Base-by-base conservation (phyloP, 2,329 filamentous ascomycete genomes). In the Colletotrichum falcatum region DNA sequence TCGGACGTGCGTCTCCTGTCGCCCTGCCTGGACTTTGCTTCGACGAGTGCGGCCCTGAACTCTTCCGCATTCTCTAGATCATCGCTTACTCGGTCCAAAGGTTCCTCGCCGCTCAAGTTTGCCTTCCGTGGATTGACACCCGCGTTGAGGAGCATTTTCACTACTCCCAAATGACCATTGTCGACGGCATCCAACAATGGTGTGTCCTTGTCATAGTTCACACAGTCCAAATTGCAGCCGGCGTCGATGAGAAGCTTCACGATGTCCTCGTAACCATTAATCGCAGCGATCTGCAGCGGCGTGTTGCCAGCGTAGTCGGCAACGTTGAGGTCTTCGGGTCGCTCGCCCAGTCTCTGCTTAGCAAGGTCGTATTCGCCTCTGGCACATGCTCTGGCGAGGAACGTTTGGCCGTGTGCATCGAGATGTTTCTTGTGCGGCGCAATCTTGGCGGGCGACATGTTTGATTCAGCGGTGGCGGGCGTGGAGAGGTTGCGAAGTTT, bases 271-370 rank as follows among this genome's bases (percentile, higher is more conserved):
- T 91, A 93, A 8, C 96, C 96, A 77, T 96, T 92, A 68, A 99
- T 86, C 39, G 95, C 91, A 42, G 96, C 95, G 74, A 97, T 96
- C 80, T 99, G 96, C 42, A 99, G 85, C 30, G 96, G 96, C 1
- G 95, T 97, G 77, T 98, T 98, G n/a, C 94, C 94, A 18, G 96
- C 96, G 78, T 97, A 97, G 78, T 99, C 96, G 30, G 93, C 90
- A 68, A 95, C 88, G 75, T 99, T 93, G 64, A 98, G 81, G 79
- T 98, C 94, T 72, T 97, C 93, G 0, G 94, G 94, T 26, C 94
- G 89, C 78, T 97, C 93, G 11, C 88, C 85, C 39, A 94, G 87
- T 73, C 93, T 89, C 75, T 89, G 87, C 78, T 93, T 95, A 20
- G 94, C 94, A 12, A 86, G 85, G 1, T 95, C 93, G 65, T 96